phyloP scores from a whole-genome alignment of 1,139 yeast species.

The Debaryomycetaceae sp. region DNA sequence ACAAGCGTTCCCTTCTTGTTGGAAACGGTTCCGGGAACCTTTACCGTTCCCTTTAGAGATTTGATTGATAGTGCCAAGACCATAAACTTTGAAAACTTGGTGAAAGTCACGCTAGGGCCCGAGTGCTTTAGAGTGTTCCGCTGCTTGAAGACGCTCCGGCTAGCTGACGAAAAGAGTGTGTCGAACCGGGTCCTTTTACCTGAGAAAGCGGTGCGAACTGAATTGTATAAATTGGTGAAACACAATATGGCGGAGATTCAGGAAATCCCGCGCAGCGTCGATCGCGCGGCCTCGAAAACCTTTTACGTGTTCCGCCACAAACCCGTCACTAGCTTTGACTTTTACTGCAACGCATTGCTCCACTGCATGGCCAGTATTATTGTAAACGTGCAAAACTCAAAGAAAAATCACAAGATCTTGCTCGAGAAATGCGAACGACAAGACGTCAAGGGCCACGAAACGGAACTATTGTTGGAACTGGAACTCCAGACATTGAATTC shows the following conservation, averaged over 20 bases:
- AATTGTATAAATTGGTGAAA: conserved; percentile 43
- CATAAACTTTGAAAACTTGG: conserved; percentile 48
- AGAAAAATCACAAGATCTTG: conserved; percentile 53
- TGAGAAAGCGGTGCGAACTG: conserved; percentile 64
- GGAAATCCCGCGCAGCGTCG: conserved; percentile 87
- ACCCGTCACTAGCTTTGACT: conserved; percentile 49
- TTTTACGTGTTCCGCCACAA: conserved; percentile 73
- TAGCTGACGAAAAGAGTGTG: conserved; percentile 79
- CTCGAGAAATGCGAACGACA: conserved; percentile 77
- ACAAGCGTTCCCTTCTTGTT: conserved; percentile 10
- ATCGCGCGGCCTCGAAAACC: conserved; percentile 85
- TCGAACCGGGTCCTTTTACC: conserved; percentile 66
- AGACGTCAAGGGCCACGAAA: conserved; percentile 80
- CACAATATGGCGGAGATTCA: conserved; percentile 63
- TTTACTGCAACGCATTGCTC: conserved; percentile 20
- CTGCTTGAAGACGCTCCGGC: conserved; percentile 53
- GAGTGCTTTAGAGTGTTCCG: conserved; percentile 55
- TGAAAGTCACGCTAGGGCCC: conserved; percentile 46
- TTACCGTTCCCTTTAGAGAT: conserved; percentile 30
- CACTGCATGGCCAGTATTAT: conserved; percentile 51
- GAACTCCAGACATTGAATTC: conserved; percentile 64
- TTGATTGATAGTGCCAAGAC: conserved; percentile 38
- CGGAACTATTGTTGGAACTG: conserved; percentile 58
- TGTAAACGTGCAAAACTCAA: conserved; percentile 43
- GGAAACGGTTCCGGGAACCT: conserved; percentile 32